Evolutionary conservation across 192 early-diverging fungal species (phyloP).

Genomic region (Coemansia sp.): DNA sequence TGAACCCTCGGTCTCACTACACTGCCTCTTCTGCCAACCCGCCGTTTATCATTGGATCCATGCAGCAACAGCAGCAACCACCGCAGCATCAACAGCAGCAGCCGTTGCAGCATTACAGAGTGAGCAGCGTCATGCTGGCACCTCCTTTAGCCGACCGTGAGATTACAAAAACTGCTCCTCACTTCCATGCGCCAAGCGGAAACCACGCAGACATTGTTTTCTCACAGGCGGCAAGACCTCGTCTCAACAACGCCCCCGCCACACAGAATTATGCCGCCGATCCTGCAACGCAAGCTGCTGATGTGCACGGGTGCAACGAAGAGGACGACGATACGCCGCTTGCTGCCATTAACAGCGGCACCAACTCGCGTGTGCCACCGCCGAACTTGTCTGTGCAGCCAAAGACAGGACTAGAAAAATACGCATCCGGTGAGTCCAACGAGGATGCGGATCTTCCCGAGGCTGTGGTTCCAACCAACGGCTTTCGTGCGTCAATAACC

Average conservation of each 20-base stretch:
- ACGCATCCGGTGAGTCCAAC: slow-evolving; percentile 5
- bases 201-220: neutral
- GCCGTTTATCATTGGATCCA: neutral
- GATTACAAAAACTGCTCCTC: neutral
- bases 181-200: neutral
- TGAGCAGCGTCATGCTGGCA: neutral
- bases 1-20: neutral
- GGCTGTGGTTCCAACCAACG: slow-evolving; percentile 19
- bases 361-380: slow-evolving; percentile 14
- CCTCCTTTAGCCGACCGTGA: slow-evolving; percentile 6
- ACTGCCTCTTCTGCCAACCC: neutral
- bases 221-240: neutral
- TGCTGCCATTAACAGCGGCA: slow-evolving; percentile 28
- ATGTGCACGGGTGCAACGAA: slow-evolving; percentile 12
- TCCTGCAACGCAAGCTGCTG: neutral
- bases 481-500: slow-evolving; percentile 35
- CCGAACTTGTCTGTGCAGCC: slow-evolving; percentile 6
- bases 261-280: neutral
- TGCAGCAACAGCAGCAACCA: slow-evolving; percentile 13
- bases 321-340: slow-evolving; percentile 47
- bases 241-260: neutral
- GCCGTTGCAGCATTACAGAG: neutral
- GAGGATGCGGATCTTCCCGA: slow-evolving; percentile 27
- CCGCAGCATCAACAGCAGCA: too few species aligned
- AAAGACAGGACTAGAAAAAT: slow-evolving; percentile 24